Evolutionary conservation across 2,329 filamentous ascomycete genomes (phyloP).

Genomic region (Xylaria sp.): DNA sequence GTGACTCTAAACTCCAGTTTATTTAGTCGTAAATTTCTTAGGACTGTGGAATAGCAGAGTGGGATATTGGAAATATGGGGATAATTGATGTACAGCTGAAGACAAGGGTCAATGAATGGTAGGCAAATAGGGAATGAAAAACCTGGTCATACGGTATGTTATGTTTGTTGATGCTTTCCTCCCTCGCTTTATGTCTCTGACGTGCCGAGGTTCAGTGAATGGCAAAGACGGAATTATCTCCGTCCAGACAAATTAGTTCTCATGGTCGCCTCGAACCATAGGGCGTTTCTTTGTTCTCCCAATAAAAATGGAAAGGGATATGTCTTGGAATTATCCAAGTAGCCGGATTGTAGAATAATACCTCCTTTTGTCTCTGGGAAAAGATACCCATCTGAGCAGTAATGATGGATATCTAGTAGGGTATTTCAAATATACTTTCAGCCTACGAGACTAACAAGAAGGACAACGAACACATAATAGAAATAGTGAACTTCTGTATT

Average conservation of each 20-base stretch:
- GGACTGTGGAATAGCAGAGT: no score
- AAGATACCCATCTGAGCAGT: background rate
- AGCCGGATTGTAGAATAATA: background rate
- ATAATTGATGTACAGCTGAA: no score
- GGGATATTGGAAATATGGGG: no score
- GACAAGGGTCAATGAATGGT: background rate
- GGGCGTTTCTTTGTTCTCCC: background rate
- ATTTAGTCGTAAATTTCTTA: background rate
- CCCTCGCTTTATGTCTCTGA: background rate
- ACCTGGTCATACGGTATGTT: background rate
- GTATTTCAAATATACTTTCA: background rate
- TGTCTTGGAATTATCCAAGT: background rate
- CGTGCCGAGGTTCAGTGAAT: background rate
- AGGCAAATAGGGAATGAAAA: background rate
- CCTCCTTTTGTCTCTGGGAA: background rate
- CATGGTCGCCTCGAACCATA: background rate
- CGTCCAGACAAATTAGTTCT: background rate
- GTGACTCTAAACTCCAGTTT: background rate
- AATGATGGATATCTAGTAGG: background rate
- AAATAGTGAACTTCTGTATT: background rate
- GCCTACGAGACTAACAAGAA: background rate
- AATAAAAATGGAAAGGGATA: background rate
- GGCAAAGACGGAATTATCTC: background rate
- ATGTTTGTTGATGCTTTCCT: background rate
- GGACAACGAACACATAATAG: background rate